These are phyloP conservation scores for Hansfordia pulvinata DNA, from an alignment of 2,329 filamentous ascomycete genomes.

Conservation along the genomic window DNA sequence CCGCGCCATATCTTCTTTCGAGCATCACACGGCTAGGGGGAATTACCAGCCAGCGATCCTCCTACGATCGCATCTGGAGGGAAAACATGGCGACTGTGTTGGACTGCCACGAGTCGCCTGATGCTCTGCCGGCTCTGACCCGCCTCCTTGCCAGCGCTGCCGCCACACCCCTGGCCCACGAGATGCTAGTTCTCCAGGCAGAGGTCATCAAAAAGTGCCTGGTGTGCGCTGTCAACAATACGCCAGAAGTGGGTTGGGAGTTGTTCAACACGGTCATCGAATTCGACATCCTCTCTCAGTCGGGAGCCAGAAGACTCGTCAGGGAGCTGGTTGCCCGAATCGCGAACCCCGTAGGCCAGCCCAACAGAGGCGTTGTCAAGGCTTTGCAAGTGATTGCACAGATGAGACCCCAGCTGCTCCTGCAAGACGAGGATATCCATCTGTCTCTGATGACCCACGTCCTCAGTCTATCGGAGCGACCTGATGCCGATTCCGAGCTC, in stretches of 20 bases:
- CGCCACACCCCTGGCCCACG: slow-evolving; percentile 23
- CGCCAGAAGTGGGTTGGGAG: slow-evolving; percentile 22
- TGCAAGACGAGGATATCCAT: slow-evolving; percentile 28
- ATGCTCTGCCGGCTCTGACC: slow-evolving; percentile 21
- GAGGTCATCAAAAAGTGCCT: slow-evolving; percentile 27
- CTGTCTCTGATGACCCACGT: slow-evolving; percentile 37
- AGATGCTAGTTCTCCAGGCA: slow-evolving; percentile 27
- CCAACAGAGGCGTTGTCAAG: slow-evolving; percentile 19
- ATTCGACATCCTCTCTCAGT: slow-evolving; percentile 24
- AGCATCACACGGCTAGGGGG: slow-evolving; percentile 44
- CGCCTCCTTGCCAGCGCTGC: slow-evolving; percentile 31
- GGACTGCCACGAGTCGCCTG: slow-evolving; percentile 12
- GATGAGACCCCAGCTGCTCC: slow-evolving; percentile 28
- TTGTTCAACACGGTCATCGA: slow-evolving; percentile 33
- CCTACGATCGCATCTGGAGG: slow-evolving; percentile 29
- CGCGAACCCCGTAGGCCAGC: slow-evolving; percentile 9
- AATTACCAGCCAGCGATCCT: slow-evolving; percentile 20
- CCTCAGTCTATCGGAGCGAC: slow-evolving; percentile 37
- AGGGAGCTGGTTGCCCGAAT: slow-evolving; percentile 15
- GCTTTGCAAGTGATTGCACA: slow-evolving; percentile 34
- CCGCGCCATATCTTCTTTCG: slow-evolving; percentile 50
- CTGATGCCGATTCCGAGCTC: slow-evolving; percentile 23
- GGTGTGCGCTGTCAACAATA: slow-evolving; percentile 20
- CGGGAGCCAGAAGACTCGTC: slow-evolving; percentile 18
- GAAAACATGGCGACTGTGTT: slow-evolving; percentile 28